Evolutionary conservation across 176 grass and related monocot genomes (phyloP).

Genomic region (Urochloa ruziziensis): DNA sequence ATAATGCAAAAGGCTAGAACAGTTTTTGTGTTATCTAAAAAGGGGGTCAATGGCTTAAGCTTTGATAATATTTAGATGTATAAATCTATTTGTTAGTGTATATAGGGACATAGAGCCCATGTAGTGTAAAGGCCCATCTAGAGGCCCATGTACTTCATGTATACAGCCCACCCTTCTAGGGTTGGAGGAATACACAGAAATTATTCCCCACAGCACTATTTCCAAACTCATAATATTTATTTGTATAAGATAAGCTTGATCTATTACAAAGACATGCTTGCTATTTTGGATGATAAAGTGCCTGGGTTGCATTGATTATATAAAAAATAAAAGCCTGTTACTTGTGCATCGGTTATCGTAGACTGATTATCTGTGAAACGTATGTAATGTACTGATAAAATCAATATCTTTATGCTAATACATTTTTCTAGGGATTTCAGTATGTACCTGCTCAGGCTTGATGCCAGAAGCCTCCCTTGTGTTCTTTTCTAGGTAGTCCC

Average conservation of each 20-base stretch:
- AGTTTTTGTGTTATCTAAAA: neutral
- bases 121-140: too few species aligned
- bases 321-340: neutral
- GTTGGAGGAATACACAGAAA: too few species aligned
- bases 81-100: too few species aligned
- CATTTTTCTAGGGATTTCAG: neutral
- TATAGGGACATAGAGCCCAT: too few species aligned
- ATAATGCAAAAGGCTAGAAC: neutral
- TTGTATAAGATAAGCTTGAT: neutral
- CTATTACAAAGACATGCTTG: neutral
- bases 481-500: slow-evolving; percentile 84
- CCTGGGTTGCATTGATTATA: neutral
- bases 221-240: neutral
- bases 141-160: too few species aligned
- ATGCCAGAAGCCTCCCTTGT: slow-evolving; percentile 85
- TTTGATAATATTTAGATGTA: too few species aligned
- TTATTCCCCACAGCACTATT: too few species aligned
- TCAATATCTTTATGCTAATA: neutral
- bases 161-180: too few species aligned
- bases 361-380: neutral
- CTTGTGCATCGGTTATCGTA: neutral
- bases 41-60: neutral
- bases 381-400: neutral
- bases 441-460: slow-evolving; percentile 82
- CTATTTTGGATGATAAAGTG: neutral